phyloP scores from a whole-genome alignment of 2,329 filamentous ascomycete genomes.

The Falciphora oryzae region DNA sequence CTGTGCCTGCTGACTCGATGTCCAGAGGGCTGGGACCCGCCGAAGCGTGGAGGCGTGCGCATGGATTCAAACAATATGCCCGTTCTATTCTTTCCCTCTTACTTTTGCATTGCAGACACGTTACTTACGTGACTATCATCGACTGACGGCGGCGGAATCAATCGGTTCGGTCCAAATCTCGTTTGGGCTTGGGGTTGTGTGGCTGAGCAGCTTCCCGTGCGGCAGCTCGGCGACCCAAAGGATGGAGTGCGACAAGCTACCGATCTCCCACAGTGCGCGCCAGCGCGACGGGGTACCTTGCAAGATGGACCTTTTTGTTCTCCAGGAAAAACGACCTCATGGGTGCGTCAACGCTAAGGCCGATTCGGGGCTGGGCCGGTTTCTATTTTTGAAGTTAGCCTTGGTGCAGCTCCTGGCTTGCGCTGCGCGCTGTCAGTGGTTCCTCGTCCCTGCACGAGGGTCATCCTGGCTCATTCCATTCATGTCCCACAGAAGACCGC shows the following conservation, averaged over 20 bases:
- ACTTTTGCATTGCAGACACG: too few species aligned
- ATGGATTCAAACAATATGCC: too few species aligned
- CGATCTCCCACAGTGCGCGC: too few species aligned
- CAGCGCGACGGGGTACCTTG: too few species aligned
- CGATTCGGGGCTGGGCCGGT: slow-evolving; percentile 3
- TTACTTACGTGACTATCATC: too few species aligned
- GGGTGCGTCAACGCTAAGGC: background rate
- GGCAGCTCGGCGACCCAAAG: too few species aligned
- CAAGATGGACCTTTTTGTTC: background rate
- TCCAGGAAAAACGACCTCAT: background rate
- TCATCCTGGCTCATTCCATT: background rate
- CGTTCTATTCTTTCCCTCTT: too few species aligned
- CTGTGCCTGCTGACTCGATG: background rate
- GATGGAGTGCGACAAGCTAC: too few species aligned
- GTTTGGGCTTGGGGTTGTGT: background rate
- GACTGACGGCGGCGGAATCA: background rate
- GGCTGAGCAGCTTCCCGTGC: background rate
- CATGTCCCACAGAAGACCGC: background rate
- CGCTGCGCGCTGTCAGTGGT: background rate
- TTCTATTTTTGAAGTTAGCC: slow-evolving; percentile 19
- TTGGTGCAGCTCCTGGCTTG: slow-evolving; percentile 8
- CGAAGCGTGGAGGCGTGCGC: too few species aligned
- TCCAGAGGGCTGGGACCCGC: too few species aligned
- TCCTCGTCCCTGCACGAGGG: background rate
- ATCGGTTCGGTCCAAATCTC: background rate